Conservation (phyloP, 768 basidiomycete genomes). For the Mycena amicta region DNA sequence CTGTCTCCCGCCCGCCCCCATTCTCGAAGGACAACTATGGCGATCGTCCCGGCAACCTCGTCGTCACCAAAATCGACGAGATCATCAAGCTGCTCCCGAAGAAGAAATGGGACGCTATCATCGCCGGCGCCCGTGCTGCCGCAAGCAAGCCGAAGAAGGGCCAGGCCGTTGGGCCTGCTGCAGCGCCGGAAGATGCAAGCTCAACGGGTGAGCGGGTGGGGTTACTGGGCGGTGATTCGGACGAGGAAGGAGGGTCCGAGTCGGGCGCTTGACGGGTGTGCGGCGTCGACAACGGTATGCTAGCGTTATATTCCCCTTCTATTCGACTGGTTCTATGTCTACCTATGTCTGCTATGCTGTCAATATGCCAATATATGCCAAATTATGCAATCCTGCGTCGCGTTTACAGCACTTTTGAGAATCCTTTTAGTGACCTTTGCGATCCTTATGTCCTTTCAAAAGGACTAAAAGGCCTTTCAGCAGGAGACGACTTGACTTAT, state of each 20-base stretch:
- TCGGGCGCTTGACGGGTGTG: neutral
- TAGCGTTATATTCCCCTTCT: too few relatives aligned
- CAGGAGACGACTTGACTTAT: too few relatives aligned
- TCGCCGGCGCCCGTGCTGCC: neutral
- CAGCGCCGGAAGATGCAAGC: neutral
- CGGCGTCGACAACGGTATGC: too few relatives aligned
- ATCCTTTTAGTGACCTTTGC: neutral
- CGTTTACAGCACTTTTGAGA: neutral
- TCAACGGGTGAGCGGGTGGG: neutral
- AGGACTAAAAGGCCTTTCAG: neutral
- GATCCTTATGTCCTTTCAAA: neutral
- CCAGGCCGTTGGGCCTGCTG: neutral
- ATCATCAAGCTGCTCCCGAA: neutral
- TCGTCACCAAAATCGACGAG: neutral
- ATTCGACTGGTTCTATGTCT: too few relatives aligned
- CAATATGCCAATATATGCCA: neutral
- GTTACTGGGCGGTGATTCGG: neutral
- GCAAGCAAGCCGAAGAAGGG: neutral
- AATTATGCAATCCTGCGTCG: neutral
- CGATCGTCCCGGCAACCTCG: neutral
- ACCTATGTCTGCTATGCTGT: neutral
- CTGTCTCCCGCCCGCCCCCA: neutral
- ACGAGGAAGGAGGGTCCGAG: too few relatives aligned
- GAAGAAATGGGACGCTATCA: neutral
- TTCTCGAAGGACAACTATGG: neutral